Conservation (phyloP, 768 basidiomycete genomes). For the Amanita exitialis region DNA sequence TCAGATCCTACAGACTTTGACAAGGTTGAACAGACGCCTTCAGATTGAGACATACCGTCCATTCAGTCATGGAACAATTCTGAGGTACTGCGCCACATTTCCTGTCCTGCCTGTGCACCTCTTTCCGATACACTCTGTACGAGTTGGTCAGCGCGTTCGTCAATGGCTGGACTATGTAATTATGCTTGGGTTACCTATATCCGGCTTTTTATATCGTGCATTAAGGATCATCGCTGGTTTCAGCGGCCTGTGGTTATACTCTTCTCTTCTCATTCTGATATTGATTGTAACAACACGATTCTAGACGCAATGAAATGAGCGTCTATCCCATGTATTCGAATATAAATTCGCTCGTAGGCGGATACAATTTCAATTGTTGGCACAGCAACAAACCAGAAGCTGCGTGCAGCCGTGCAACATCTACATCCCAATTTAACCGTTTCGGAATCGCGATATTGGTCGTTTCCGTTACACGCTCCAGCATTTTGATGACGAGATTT, state of each 20-base stretch:
- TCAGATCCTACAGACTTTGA: background rate
- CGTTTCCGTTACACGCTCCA: too few relatives aligned
- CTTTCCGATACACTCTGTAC: background rate
- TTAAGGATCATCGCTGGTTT: background rate
- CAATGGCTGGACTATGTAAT: background rate
- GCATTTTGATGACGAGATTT: too few relatives aligned
- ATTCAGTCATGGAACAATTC: background rate
- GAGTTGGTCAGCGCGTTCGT: background rate
- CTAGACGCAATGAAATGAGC: background rate
- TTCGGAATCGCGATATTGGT: too few relatives aligned
- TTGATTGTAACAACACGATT: background rate
- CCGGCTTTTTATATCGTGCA: constrained; percentile 5
- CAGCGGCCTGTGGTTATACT: background rate
- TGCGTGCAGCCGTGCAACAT: background rate
- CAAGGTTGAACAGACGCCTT: background rate
- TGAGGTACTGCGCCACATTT: background rate
- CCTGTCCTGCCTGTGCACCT: constrained; percentile 1
- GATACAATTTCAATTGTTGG: background rate
- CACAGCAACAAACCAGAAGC: too few relatives aligned
- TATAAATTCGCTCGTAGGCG: background rate
- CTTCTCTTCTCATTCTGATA: background rate
- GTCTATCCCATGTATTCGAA: background rate
- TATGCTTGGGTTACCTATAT: constrained; percentile 1
- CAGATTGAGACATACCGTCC: background rate
- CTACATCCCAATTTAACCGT: too few relatives aligned